phyloP scores from a whole-genome alignment of 73 alveolate species.

The Symbiodinium pilosum region DNA sequence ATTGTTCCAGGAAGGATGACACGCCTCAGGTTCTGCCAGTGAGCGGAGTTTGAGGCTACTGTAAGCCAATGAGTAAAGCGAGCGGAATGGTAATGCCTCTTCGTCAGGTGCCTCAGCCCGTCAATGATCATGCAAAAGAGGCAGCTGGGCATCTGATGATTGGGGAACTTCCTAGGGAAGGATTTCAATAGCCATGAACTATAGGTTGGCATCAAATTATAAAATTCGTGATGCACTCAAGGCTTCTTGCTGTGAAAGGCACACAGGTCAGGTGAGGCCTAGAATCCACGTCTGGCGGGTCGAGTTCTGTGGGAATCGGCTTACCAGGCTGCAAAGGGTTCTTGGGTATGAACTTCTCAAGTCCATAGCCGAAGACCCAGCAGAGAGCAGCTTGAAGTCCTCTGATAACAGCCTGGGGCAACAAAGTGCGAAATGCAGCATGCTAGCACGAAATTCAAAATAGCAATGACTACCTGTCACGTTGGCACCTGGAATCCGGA shows the following conservation, averaged over 20 bases:
- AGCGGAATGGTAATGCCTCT: neutral
- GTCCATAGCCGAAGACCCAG: neutral
- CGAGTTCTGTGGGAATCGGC: neutral
- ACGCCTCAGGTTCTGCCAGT: neutral
- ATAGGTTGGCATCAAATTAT: neutral
- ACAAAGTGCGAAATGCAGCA: too few species aligned
- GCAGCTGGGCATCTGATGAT: neutral
- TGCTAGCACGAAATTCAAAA: too few species aligned
- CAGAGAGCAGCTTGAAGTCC: neutral
- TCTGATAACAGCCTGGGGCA: neutral
- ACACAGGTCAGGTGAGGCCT: slow-evolving; percentile 8
- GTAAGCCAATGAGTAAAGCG: neutral
- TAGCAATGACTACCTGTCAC: neutral
- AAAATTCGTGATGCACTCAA: neutral
- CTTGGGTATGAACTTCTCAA: neutral
- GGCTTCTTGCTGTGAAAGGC: neutral
- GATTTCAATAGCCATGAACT: neutral
- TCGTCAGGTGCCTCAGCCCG: slow-evolving; percentile 1
- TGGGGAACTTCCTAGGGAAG: neutral
- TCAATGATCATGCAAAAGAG: neutral
- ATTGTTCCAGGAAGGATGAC: slow-evolving; percentile 2
- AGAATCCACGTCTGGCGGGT: neutral
- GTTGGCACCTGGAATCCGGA: neutral
- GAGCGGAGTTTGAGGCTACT: neutral
- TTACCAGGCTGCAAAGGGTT: neutral